Evolutionary conservation across 495 filamentous ascomycete genomes (phyloP), one percentile per base, ranked within the genome.

Genomic region (Hypoxylon lienhwacheense): DNA sequence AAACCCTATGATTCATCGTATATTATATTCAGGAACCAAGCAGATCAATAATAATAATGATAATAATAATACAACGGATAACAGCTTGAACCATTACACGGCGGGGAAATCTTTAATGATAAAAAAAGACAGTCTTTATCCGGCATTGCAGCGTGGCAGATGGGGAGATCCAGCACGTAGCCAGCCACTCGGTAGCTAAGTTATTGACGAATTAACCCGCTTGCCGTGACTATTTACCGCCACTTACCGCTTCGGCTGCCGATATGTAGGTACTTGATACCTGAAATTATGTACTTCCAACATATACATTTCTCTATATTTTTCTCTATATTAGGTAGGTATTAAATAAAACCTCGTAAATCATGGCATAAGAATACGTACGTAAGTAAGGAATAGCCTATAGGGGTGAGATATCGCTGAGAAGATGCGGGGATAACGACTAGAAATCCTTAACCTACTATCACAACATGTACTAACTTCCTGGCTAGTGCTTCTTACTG

Each of bases 51-150:
- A n/a, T n/a, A n/a, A n/a, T n/a, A n/a, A n/a, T n/a, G n/a, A n/a
- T n/a, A n/a, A n/a, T n/a, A n/a, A n/a, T n/a, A n/a, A n/a, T n/a
- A n/a, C n/a, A n/a, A n/a, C n/a, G n/a, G n/a, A 41, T 21, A n/a
- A 25, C 21, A 7, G 19, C 28, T 33, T 25, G 34, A 41, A 22
- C 47, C 19, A 43, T 31, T 24, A 52, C 12, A 51, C 40, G 34
- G 54, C 37, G 48, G 59, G 59, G 48, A 53, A 58, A 41, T 33
- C 31, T 50, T n/a, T n/a, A 54, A 29, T 16, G 54, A 62, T 52
- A 43, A 56, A 49, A n/a, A n/a, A n/a, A n/a, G n/a, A n/a, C n/a
- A n/a, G 61, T 36, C 53, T 66, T 66, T 64, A 64, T 48, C 64
- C 64, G 64, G 64, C 61, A 63, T 47, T 63, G 53, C 24, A 58